Conservation (phyloP, 2,329 filamentous ascomycete genomes). For the Cadophora gregata region DNA sequence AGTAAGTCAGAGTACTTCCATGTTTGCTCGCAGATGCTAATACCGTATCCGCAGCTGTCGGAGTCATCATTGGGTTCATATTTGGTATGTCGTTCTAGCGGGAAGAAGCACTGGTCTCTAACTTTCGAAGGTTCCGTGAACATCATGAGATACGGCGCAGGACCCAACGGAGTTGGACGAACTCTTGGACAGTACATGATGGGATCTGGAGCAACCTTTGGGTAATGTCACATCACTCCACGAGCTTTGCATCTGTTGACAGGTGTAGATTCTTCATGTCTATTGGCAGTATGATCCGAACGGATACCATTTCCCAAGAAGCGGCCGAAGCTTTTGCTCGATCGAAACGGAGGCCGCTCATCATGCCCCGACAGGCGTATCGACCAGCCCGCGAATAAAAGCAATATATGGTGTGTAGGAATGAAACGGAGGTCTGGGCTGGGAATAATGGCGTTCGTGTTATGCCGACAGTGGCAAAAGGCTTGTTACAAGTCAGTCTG, state of each 20-base stretch:
- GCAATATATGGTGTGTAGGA: conserved; percentile 5
- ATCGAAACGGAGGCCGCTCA: conserved; percentile 75
- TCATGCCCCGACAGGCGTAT: conserved; percentile 52
- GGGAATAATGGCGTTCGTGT: conserved; percentile 31
- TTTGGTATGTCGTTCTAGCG: conserved; percentile 68
- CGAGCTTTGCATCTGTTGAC: not conserved
- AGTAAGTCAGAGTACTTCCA: conserved; percentile 65
- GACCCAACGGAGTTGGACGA: conserved; percentile 90
- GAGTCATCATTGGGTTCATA: conserved; percentile 96
- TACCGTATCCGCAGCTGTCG: conserved; percentile 71
- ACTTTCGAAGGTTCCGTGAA: conserved; percentile 77
- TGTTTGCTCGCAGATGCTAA: conserved; percentile 13
- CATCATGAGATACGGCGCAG: conserved; percentile 93
- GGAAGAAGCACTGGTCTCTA: not conserved
- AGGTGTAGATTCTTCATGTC: conserved; percentile 93
- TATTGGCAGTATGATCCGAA: conserved; percentile 94
- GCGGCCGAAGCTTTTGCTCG: conserved; percentile 77
- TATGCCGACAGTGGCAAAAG: conserved; percentile 8
- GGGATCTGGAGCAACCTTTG: conserved; percentile 93
- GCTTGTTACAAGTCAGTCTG: not conserved
- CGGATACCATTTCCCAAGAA: conserved; percentile 77
- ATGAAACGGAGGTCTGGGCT: conserved; percentile 10
- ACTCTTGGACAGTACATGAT: conserved; percentile 97
- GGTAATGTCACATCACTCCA: conserved; percentile 61
- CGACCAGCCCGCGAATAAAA: conserved; percentile 27